phyloP scores from a whole-genome alignment of 805 yeast species.

The Starmerella vitae region DNA sequence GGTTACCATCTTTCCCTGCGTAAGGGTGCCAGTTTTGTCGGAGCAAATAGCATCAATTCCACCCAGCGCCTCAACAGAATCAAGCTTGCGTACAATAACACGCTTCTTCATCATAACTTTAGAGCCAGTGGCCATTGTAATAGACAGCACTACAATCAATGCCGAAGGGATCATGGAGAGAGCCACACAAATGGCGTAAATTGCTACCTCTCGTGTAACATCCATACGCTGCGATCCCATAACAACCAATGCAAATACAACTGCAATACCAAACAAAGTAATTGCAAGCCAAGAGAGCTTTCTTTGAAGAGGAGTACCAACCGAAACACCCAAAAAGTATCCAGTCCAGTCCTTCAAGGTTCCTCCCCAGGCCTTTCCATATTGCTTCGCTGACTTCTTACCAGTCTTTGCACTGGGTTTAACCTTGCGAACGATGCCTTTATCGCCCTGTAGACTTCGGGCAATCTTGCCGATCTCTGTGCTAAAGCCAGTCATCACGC shows the following conservation, averaged over 20 bases:
- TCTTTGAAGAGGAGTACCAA: constrained; percentile 73
- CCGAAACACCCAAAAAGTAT: constrained; percentile 57
- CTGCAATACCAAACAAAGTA: constrained; percentile 58
- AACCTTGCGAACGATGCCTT: constrained; percentile 31
- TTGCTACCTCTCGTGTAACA: constrained; percentile 71
- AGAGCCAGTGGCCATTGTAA: constrained; percentile 76
- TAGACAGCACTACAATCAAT: constrained; percentile 65
- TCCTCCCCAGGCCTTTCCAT: constrained; percentile 34
- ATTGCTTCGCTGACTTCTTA: constrained; percentile 27
- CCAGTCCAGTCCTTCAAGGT: constrained; percentile 46
- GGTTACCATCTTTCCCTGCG: constrained; percentile 70
- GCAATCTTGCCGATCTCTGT: constrained; percentile 73
- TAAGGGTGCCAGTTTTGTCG: constrained; percentile 71
- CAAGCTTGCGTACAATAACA: constrained; percentile 64
- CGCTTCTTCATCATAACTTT: constrained; percentile 53
- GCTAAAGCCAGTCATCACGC: constrained; percentile 48
- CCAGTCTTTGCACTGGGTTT: constrained; percentile 35
- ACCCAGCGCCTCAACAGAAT: constrained; percentile 66
- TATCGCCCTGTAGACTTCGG: constrained; percentile 35
- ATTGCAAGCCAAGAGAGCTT: constrained; percentile 67
- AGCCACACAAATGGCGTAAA: constrained; percentile 78
- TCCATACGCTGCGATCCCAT: constrained; percentile 69
- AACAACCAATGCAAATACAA: constrained; percentile 71
- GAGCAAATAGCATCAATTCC: constrained; percentile 70
- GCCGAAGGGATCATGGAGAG: constrained; percentile 74